Conservation (phyloP, 257 asterid species). For the Nicotiana benthamiana region DNA sequence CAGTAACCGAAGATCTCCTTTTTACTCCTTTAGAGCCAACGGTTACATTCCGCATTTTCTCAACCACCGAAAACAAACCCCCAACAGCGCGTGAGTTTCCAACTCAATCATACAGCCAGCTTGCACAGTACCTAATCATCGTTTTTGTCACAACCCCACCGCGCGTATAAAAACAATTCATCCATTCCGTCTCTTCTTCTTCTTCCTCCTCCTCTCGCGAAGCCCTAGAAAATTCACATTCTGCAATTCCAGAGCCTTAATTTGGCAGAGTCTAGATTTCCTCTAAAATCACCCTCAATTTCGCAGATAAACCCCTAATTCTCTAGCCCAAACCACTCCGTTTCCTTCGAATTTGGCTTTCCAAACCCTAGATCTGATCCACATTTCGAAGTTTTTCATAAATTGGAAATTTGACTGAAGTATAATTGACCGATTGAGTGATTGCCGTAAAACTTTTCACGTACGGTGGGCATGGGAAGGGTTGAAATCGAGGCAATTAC, state of each 20-base stretch:
- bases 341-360: background rate
- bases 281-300: background rate
- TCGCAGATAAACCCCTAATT: background rate
- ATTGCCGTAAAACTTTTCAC: background rate
- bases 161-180: background rate
- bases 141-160: background rate
- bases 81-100: background rate
- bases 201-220: background rate
- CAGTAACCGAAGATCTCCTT: no score
- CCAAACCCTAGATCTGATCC: slow-evolving; percentile 29
- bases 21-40: background rate
- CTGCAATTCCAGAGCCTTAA: background rate
- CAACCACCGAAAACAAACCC: background rate
- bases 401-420: background rate
- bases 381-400: background rate
- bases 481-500: slow-evolving; percentile 40
- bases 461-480: slow-evolving; percentile 61
- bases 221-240: slow-evolving; percentile 16
- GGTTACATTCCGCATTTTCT: background rate
- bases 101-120: background rate
- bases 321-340: background rate
- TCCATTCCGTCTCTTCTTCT: background rate
- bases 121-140: background rate
- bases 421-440: background rate
- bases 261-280: slow-evolving; percentile 9